A percentile compares a stretch with the other conserved stretches of the same genome.
Evolutionary conservation across 2,329 filamentous ascomycete genomes (phyloP).

Genomic region (Paecilomyces dactylethromorphus): DNA sequence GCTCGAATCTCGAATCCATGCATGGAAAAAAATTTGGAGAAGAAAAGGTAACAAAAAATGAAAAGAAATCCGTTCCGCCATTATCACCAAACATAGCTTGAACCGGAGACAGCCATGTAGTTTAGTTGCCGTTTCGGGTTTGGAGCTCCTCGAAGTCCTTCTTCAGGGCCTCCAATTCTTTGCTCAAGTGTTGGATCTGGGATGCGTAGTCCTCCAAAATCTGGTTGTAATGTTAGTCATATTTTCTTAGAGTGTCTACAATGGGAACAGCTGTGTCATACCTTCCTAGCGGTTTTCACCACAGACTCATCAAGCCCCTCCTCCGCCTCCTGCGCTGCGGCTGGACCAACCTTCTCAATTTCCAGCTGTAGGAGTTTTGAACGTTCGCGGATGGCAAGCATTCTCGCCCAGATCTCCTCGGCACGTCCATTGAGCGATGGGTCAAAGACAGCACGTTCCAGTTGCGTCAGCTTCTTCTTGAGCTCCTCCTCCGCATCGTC

Average conservation of each 20-base stretch:
- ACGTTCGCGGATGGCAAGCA: slow-evolving; percentile 56
- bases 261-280: slow-evolving; percentile 20
- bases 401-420: slow-evolving; percentile 62
- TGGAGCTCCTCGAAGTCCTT: slow-evolving; percentile 55
- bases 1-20: neutral
- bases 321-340: slow-evolving; percentile 32
- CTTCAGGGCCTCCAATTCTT: slow-evolving; percentile 53
- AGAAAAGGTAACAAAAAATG: neutral
- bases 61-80: neutral
- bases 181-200: slow-evolving; percentile 52
- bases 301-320: slow-evolving; percentile 51
- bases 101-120: slow-evolving; percentile 6
- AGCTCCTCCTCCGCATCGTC: slow-evolving; percentile 58
- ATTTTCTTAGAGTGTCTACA: neutral
- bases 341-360: slow-evolving; percentile 48
- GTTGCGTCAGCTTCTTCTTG: slow-evolving; percentile 53
- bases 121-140: slow-evolving; percentile 17
- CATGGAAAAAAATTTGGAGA: neutral
- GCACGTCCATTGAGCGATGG: slow-evolving; percentile 53
- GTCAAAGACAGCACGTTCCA: slow-evolving; percentile 55
- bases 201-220: slow-evolving; percentile 45
- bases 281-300: slow-evolving; percentile 56
- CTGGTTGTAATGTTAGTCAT: slow-evolving; percentile 20
- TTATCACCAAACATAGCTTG: neutral
- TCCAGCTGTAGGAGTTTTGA: slow-evolving; percentile 54